Evolutionary conservation across 768 basidiomycete genomes (phyloP), one percentile per base, ranked within the genome.

Genomic region (Rhodocollybia butyracea): DNA sequence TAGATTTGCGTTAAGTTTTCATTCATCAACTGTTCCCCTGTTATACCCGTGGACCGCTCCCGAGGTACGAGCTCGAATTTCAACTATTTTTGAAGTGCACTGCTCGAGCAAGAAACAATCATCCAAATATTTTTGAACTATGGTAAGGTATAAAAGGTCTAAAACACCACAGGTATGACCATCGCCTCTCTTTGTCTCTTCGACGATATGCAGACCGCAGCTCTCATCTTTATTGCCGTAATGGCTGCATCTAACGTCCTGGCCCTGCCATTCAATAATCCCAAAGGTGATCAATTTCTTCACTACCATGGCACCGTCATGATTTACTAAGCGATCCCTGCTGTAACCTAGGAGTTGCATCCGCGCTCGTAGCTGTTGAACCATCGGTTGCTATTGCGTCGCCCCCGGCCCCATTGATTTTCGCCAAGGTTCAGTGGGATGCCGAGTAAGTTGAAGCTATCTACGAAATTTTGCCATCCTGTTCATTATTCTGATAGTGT

Each of bases 391-490:
- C 39, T 40, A 10, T 22, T 4, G 11, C 48, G 7, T 22, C 31
- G 13, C n/a, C 27, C n/a, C 48, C 48, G 3, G 13, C 48, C 13
- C 32, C 48, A 11, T 22, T 50, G 32, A 50, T 50, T 22, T 50
- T 50, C n/a, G 48, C 48, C 48, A 50, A 50, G 22, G 34, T 38
- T 24, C 32, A 31, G 6, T 50, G 48, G 48, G 48, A 50, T 21
- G 48, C 30, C 15, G 43, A 45, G 43, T 45, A 45, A 29, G 43
- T 29, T 29, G 43, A 45, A 19, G n/a, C 24, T 29, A 5, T 17
- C 15, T 45, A 3, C 26, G 17, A 29, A 29, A 13, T 27, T n/a
- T n/a, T n/a, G n/a, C n/a, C n/a, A n/a, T n/a, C n/a, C n/a, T n/a
- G n/a, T n/a, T n/a, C n/a, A n/a, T n/a, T n/a, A n/a, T n/a, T n/a